These are phyloP conservation scores for Haberlea rhodopensis DNA, from an alignment of 257 asterid genomes.

Conservation along the genomic window DNA sequence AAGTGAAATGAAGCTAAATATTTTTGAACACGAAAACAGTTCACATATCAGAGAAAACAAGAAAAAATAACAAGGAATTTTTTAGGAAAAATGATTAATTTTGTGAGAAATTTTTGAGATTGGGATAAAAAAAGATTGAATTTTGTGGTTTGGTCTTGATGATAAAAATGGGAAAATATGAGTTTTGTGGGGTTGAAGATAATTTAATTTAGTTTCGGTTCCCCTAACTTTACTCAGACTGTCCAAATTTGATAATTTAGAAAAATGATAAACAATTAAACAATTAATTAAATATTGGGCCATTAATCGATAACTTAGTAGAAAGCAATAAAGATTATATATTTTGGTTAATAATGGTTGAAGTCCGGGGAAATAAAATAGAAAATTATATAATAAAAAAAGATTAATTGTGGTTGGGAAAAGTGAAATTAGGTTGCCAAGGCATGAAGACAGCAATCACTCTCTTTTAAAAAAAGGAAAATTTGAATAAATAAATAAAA, in stretches of 20 bases:
- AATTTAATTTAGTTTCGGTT: constrained; percentile 47
- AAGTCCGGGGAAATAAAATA: constrained; percentile 54
- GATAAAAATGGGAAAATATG: constrained; percentile 43
- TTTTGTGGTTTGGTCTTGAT: constrained; percentile 29
- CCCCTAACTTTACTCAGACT: constrained; percentile 50
- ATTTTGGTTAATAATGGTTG: constrained; percentile 85
- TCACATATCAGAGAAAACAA: constrained; percentile 10
- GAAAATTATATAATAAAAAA: background rate
- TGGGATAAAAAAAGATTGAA: constrained; percentile 34
- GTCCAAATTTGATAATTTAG: constrained; percentile 48
- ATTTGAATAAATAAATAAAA: constrained; percentile 17
- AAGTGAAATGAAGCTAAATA: constrained; percentile 27
- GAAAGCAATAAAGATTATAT: constrained; percentile 53
- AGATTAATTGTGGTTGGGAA: constrained; percentile 71
- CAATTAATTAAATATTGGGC: constrained; percentile 37
- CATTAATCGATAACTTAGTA: constrained; percentile 48
- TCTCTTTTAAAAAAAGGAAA: constrained; percentile 33
- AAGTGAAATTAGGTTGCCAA: constrained; percentile 96
- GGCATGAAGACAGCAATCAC: constrained; percentile 72
- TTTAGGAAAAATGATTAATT: constrained; percentile 30
- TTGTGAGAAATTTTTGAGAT: constrained; percentile 27
- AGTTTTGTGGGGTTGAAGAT: constrained; percentile 36
- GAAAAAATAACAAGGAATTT: constrained; percentile 24
- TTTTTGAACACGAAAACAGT: constrained; percentile 5
- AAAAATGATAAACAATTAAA: constrained; percentile 24